Conservation (phyloP, 768 basidiomycete species). For the Boletus sp. region DNA sequence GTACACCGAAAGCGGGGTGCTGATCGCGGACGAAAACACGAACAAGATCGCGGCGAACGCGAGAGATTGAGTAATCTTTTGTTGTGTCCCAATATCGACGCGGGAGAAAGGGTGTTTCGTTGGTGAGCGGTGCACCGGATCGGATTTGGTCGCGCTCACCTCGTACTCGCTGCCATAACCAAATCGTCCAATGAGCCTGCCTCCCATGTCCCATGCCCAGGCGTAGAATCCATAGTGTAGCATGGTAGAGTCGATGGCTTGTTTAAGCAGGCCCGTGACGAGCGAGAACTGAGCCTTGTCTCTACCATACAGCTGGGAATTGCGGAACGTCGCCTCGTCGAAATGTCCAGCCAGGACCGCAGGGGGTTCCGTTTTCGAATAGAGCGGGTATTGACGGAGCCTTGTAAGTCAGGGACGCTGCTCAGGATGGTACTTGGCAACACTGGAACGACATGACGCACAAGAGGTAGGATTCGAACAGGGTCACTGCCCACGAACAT, state of each 20-base stretch:
- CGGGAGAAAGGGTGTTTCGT: not conserved
- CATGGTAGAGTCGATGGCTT: conserved; percentile 63
- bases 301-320: conserved; percentile 87
- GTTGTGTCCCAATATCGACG: not conserved
- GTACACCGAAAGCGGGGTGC: conserved; percentile 76
- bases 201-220: conserved; percentile 75
- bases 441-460: conserved; percentile 38
- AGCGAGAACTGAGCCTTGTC: conserved; percentile 87
- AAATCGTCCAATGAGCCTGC: conserved; percentile 41
- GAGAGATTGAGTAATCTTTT: conserved; percentile 76
- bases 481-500: conserved; percentile 72
- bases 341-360: conserved; percentile 67
- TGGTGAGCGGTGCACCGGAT: not conserved
- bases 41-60: conserved; percentile 68
- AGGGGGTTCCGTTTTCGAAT: conserved; percentile 72
- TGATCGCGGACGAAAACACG: conserved; percentile 61
- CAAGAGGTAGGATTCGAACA: conserved; percentile 87
- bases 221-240: conserved; percentile 78
- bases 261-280: conserved; percentile 70
- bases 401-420: conserved; percentile 11
- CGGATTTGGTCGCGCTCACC: conserved; percentile 38
- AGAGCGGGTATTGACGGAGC: conserved; percentile 82
- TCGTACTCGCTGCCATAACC: conserved; percentile 74
- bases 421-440: not conserved
- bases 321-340: conserved; percentile 67